Percentiles rank a stretch among this genome's conserved stretches.
These are phyloP conservation scores for Fusarium pilosicola DNA, from an alignment of 2,329 filamentous ascomycete genomes.

Conservation along the genomic window DNA sequence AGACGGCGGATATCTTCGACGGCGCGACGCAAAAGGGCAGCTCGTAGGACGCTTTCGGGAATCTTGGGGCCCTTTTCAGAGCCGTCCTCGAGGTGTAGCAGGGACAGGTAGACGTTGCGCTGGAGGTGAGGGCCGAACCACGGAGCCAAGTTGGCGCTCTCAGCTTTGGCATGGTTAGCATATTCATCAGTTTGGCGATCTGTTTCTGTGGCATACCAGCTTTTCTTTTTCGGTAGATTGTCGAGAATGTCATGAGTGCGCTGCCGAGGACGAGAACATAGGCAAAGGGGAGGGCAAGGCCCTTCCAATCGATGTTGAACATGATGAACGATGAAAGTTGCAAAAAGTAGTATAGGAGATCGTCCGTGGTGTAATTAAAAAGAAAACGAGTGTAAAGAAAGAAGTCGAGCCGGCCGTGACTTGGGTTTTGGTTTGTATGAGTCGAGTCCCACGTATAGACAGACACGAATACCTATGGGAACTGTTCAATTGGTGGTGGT, in stretches of 20 bases:
- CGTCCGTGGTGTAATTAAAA: constrained; percentile 7
- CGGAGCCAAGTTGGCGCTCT: constrained; percentile 86
- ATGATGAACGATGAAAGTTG: constrained; percentile 49
- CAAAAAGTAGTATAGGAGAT: constrained; percentile 3
- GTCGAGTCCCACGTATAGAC: background rate
- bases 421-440: background rate
- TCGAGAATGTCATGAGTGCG: constrained; percentile 91
- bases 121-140: constrained; percentile 94
- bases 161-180: constrained; percentile 59
- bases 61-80: constrained; percentile 75
- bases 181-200: background rate
- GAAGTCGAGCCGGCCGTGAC: constrained; percentile 17
- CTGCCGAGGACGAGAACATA: constrained; percentile 90
- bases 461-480: constrained; percentile 28
- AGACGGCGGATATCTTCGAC: constrained; percentile 94
- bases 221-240: constrained; percentile 92
- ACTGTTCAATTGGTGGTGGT: constrained; percentile 26
- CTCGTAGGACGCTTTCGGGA: constrained; percentile 86
- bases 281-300: constrained; percentile 85
- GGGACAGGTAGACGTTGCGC: constrained; percentile 92
- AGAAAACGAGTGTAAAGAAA: constrained; percentile 28
- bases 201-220: constrained; percentile 62
- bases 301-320: constrained; percentile 78
- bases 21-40: constrained; percentile 87
- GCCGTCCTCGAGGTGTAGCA: constrained; percentile 78